Conservation (phyloP, 108 stramenopile species). For the Pseudonitzschia multiseries region DNA sequence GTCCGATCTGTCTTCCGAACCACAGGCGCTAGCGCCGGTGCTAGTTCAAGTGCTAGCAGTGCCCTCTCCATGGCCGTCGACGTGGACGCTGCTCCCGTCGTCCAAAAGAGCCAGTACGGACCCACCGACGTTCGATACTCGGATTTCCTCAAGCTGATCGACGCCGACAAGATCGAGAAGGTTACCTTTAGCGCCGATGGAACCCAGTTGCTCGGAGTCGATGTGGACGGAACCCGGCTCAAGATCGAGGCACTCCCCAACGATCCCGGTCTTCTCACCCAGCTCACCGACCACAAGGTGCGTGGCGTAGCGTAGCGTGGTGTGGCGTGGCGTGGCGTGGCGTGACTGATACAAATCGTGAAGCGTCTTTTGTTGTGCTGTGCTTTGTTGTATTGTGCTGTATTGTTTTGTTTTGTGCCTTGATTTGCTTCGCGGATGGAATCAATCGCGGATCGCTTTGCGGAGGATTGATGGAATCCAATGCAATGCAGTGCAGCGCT, state of each 20-base stretch:
- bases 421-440: too few relatives aligned
- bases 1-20: slow-evolving; percentile 1
- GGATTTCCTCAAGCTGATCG: slow-evolving; percentile 70
- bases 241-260: slow-evolving; percentile 92
- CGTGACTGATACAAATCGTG: too few relatives aligned
- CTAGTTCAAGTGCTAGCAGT: too few relatives aligned
- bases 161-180: slow-evolving; percentile 66
- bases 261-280: slow-evolving; percentile 92
- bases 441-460: too few relatives aligned
- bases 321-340: too few relatives aligned
- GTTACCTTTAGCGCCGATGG: slow-evolving; percentile 89
- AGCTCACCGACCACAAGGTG: slow-evolving; percentile 90
- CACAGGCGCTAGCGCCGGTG: too few relatives aligned
- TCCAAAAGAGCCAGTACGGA: slow-evolving; percentile 46
- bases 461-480: too few relatives aligned
- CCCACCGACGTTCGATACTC: slow-evolving; percentile 73
- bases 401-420: too few relatives aligned
- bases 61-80: slow-evolving; percentile 13
- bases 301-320: slow-evolving; percentile 6
- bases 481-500: too few relatives aligned
- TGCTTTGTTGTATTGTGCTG: too few relatives aligned
- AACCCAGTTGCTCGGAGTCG: slow-evolving; percentile 82
- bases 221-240: slow-evolving; percentile 85
- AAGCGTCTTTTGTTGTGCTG: neutral
- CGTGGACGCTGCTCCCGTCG: slow-evolving; percentile 24